These are phyloP conservation scores for Falciphora oryzae DNA, from an alignment of 2,329 filamentous ascomycete species.

Conservation along the genomic window DNA sequence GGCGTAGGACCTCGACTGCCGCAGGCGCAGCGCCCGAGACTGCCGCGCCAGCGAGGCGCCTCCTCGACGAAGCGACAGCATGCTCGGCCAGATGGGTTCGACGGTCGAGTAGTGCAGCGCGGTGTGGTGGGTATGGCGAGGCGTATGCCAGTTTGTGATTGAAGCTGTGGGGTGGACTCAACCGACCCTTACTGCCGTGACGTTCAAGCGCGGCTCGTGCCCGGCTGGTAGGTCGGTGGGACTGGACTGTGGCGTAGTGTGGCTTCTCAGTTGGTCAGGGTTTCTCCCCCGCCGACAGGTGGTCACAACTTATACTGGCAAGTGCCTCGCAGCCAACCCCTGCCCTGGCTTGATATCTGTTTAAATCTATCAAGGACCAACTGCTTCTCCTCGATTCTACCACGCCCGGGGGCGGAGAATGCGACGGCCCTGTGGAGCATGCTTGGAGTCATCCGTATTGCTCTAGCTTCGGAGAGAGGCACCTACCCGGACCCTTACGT, in stretches of 20 bases:
- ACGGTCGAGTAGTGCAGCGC: conserved; percentile 2
- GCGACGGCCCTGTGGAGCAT: not conserved
- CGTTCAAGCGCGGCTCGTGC: not conserved
- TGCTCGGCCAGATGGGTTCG: conserved; percentile 15
- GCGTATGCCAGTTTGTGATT: not conserved
- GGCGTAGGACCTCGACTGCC: conserved; percentile 44
- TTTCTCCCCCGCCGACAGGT: not conserved
- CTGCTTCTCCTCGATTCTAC: not conserved
- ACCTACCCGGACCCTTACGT: not conserved
- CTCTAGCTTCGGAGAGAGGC: not conserved
- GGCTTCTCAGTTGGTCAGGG: too few species aligned
- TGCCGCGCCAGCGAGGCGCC: conserved; percentile 31
- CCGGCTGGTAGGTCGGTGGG: too few species aligned
- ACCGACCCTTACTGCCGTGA: not conserved
- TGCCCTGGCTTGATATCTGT: not conserved
- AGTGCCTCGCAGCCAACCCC: not conserved
- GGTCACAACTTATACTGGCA: not conserved
- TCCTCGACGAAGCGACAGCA: conserved; percentile 32
- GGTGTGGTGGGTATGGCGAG: conserved; percentile 2
- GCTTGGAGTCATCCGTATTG: not conserved
- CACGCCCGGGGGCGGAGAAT: not conserved
- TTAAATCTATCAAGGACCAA: not conserved
- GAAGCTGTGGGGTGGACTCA: not conserved
- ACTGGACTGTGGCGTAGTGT: not conserved
- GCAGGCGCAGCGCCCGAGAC: conserved; percentile 24